Evolutionary conservation across 805 yeast species (phyloP), one percentile per base, ranked within the genome.

Genomic region (Wickerhamiella sorbophila): DNA sequence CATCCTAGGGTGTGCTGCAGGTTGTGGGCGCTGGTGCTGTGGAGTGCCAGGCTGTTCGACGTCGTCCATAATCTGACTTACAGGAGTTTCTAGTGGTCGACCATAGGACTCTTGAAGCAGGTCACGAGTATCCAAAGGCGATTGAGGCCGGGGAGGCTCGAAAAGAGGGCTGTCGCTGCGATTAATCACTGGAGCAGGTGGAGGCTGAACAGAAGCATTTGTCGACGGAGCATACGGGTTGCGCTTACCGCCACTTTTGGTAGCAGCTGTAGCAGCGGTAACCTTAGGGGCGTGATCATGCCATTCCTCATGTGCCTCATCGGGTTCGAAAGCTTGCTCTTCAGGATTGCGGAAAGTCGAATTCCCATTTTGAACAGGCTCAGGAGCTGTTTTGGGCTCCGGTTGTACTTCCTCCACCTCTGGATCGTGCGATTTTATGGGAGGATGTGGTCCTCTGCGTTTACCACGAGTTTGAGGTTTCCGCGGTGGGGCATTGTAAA

Each of bases 191-290:
- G 29, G 29, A 24, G 29, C 29, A 12, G 29, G 29, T 12, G 29
- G 29, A 6, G 29, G 29, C 10, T 8, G 10, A 24, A 24, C 12
- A 24, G 29, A 24, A 24, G 29, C 29, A 60, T 88, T 95, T 40
- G 97, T 97, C 21, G 97, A 97, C 60, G 86, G 77, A 31, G 76
- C 74, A 58, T 87, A 24, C 6, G 29, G 29, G 29, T 24, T 24
- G 12, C 29, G 29, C 10, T 12, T 6, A 6, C 10, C 10, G 6
- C 12, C 12, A 24, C 29, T 12, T 12, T 24, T 24, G n/a, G n/a
- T n/a, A n/a, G n/a, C n/a, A n/a, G n/a, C n/a, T n/a, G n/a, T n/a
- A n/a, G n/a, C n/a, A n/a, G n/a, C n/a, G n/a, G n/a, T n/a, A n/a
- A n/a, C n/a, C n/a, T n/a, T n/a, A n/a, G n/a, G n/a, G n/a, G n/a